A percentile compares a stretch with the other conserved stretches of the same genome.
These are phyloP conservation scores for Saccharomyces jurei DNA, from an alignment of 805 yeast genomes.

Conservation along the genomic window DNA sequence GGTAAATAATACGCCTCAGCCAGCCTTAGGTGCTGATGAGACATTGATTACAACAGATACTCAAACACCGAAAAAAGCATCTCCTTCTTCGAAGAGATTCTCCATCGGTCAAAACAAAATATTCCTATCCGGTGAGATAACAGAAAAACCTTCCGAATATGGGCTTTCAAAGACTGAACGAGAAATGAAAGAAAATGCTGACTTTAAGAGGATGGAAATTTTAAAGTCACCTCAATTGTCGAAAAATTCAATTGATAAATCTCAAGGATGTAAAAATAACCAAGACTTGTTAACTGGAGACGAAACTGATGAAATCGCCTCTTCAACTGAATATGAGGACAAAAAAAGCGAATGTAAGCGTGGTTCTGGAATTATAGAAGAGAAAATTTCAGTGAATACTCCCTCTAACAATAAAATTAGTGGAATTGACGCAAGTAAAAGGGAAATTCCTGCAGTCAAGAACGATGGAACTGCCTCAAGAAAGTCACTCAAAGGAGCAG, in stretches of 20 bases:
- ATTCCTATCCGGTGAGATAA: background rate
- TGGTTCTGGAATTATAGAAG: background rate
- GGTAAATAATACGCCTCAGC: background rate
- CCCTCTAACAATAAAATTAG: background rate
- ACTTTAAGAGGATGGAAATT: background rate
- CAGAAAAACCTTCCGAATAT: background rate
- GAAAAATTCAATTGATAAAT: background rate
- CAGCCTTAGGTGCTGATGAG: background rate
- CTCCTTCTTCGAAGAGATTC: background rate
- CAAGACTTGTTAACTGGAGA: background rate
- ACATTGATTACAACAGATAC: no score
- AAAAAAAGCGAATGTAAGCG: background rate
- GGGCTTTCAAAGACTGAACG: background rate
- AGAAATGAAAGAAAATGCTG: background rate
- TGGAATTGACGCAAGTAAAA: conserved; percentile 2
- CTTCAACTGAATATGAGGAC: background rate
- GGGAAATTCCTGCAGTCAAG: conserved; percentile 1
- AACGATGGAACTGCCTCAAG: conserved; percentile 3
- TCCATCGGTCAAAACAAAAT: background rate
- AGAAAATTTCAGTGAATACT: background rate
- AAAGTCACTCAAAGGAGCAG: background rate
- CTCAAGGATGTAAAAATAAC: background rate
- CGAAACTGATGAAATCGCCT: background rate
- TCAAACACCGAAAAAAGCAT: background rate
- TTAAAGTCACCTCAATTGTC: background rate